Percentiles rank a stretch among this genome's conserved stretches.
Evolutionary conservation across 2,329 filamentous ascomycete species (phyloP).

Genomic region (Pestalotiopsis sp.): DNA sequence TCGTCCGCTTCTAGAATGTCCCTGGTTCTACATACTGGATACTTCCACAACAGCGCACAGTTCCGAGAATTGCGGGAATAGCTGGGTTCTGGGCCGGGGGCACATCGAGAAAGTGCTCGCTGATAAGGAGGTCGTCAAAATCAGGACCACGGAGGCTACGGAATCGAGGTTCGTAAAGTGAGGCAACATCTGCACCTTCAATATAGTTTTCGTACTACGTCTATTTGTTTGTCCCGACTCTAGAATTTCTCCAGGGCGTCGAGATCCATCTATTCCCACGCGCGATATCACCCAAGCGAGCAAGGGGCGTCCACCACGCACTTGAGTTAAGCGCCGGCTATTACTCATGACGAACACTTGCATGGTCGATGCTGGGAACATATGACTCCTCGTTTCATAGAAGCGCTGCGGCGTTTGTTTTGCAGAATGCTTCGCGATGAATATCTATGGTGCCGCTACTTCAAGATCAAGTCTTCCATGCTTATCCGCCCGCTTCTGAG

Average conservation of each 20-base stretch:
- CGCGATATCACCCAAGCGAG: no score
- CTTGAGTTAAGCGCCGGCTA: background rate
- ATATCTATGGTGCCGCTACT: no score
- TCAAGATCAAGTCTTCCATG: no score
- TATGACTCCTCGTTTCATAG: background rate
- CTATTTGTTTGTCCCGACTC: background rate
- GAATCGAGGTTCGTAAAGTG: background rate
- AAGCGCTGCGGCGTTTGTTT: background rate
- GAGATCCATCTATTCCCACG: background rate
- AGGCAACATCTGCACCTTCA: background rate
- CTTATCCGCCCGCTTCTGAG: no score
- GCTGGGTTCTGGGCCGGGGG: background rate
- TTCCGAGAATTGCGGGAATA: background rate
- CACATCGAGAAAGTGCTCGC: background rate
- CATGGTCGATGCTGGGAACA: background rate
- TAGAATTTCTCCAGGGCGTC: background rate
- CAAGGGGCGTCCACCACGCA: no score
- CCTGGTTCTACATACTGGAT: background rate
- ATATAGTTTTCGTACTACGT: background rate
- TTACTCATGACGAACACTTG: background rate
- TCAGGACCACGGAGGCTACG: background rate
- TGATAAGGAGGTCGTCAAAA: background rate
- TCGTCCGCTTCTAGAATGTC: constrained; percentile 10
- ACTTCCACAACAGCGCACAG: background rate
- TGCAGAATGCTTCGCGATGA: no score